Conservation (phyloP, 257 asterid species). For the Apocynum venetum region DNA sequence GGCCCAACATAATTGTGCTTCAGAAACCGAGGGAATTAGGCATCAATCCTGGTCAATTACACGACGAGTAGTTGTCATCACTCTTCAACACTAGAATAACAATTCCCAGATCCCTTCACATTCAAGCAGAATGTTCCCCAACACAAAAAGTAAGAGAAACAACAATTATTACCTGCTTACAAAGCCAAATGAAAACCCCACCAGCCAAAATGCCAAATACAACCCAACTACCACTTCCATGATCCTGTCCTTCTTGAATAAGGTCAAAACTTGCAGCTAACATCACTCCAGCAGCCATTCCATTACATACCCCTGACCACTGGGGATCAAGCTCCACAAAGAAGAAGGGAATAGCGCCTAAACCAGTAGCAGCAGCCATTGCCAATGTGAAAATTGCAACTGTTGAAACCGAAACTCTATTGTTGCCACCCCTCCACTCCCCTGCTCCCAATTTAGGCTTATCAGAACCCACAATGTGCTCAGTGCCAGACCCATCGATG, state of each 20-base stretch:
- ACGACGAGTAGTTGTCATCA: background rate
- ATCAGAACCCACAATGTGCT: slow-evolving; percentile 44
- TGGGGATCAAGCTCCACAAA: slow-evolving; percentile 95
- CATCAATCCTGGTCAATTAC: background rate
- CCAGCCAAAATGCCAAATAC: slow-evolving; percentile 88
- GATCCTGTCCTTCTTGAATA: slow-evolving; percentile 92
- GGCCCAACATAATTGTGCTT: background rate
- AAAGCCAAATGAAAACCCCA: slow-evolving; percentile 86
- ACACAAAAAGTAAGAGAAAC: background rate
- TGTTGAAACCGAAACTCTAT: slow-evolving; percentile 74
- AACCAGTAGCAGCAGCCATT: slow-evolving; percentile 99
- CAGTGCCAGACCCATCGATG: slow-evolving; percentile 88
- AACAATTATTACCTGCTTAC: slow-evolving; percentile 70
- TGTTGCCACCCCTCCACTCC: slow-evolving; percentile 42
- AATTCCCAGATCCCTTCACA: slow-evolving; percentile 13
- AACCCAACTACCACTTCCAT: slow-evolving; percentile 98
- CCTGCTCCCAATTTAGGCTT: slow-evolving; percentile 31
- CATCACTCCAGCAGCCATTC: slow-evolving; percentile 99
- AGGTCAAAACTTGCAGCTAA: slow-evolving; percentile 99
- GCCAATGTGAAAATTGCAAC: slow-evolving; percentile 84
- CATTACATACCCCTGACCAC: slow-evolving; percentile 97
- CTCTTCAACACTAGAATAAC: background rate
- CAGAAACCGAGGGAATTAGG: background rate
- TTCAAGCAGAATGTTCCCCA: background rate
- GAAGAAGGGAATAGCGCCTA: slow-evolving; percentile 95